Percentiles rank a stretch among this genome's conserved stretches.
phyloP scores from a whole-genome alignment of 2,329 filamentous ascomycete species.

The Penicillium digitatum region DNA sequence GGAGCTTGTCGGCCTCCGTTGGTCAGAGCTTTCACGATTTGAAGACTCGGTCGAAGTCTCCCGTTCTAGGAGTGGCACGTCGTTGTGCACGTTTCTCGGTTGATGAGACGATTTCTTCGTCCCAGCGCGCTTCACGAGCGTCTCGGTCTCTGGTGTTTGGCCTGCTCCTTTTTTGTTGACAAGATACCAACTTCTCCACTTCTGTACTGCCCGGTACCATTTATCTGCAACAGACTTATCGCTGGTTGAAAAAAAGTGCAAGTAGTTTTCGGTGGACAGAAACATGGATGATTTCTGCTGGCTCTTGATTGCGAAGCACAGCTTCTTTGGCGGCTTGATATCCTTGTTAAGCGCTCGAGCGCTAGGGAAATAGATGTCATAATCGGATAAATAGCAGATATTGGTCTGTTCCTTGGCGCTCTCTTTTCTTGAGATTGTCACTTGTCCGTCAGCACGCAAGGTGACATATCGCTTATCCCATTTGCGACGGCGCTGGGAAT shows the following conservation, averaged over 20 bases:
- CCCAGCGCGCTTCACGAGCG: constrained; percentile 25
- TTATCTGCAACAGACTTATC: constrained; percentile 62
- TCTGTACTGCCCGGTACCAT: constrained; percentile 69
- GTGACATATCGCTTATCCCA: constrained; percentile 85
- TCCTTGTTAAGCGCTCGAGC: constrained; percentile 63
- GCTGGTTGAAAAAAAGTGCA: constrained; percentile 85
- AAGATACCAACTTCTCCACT: constrained; percentile 89
- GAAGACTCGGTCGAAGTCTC: constrained; percentile 44
- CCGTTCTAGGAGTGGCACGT: constrained; percentile 59
- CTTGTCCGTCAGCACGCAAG: constrained; percentile 68
- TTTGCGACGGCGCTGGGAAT: constrained; percentile 76
- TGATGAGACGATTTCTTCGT: constrained; percentile 18
- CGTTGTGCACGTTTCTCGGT: constrained; percentile 49
- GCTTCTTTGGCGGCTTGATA: constrained; percentile 77
- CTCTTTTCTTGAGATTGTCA: constrained; percentile 66
- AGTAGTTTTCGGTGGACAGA: constrained; percentile 74
- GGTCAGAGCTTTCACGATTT: constrained; percentile 35
- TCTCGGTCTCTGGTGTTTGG: constrained; percentile 34
- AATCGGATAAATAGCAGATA: constrained; percentile 84
- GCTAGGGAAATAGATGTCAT: constrained; percentile 81
- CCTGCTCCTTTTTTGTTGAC: constrained; percentile 65
- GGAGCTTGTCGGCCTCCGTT: constrained; percentile 22
- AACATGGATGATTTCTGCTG: constrained; percentile 87
- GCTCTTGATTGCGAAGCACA: constrained; percentile 85
- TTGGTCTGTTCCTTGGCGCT: constrained; percentile 64